Evolutionary conservation across 768 basidiomycete genomes (phyloP), one percentile per base, ranked within the genome.

Genomic region (Cystofilobasidium macerans): DNA sequence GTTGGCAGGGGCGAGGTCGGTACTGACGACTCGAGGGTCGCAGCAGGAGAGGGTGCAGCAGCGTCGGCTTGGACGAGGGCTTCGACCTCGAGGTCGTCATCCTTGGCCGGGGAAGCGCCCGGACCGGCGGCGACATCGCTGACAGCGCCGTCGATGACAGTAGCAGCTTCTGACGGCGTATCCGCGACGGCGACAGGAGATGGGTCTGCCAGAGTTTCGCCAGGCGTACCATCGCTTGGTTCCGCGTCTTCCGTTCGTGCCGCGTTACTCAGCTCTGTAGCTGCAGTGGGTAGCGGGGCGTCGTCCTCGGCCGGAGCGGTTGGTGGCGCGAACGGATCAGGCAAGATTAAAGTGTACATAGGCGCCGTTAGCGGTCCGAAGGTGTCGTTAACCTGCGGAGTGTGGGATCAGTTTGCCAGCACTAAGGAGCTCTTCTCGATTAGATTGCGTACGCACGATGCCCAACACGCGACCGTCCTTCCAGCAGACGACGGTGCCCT

Each of bases 351-450:
- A 14, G 67, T 68, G 35, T 68, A 64, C 28, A 68, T 40, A 16
- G 67, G 67, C 20, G 38, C 32, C n/a, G 61, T 47, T 13, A 63
- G 30, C 0, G 67, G 61, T 14, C 67, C 67, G 22, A 68, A 68
- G n/a, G 67, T 68, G 26, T 68, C 67, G 30, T 68, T 54, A 20
- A 68, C 57, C 67, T 68, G 43, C n/a, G n/a, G n/a, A n/a, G n/a
- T n/a, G n/a, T n/a, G n/a, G n/a, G n/a, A n/a, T n/a, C n/a, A n/a
- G n/a, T n/a, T n/a, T n/a, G n/a, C n/a, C n/a, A n/a, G n/a, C n/a
- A n/a, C n/a, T n/a, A n/a, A n/a, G n/a, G n/a, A n/a, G n/a, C n/a
- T n/a, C n/a, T n/a, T n/a, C n/a, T n/a, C n/a, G n/a, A n/a, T n/a
- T n/a, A 20, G 26, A 26, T 8, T 7, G n/a, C 3, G 11, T 12